These are phyloP conservation scores for Leccinellum luteum DNA, from an alignment of 768 basidiomycete genomes.

Conservation along the genomic window DNA sequence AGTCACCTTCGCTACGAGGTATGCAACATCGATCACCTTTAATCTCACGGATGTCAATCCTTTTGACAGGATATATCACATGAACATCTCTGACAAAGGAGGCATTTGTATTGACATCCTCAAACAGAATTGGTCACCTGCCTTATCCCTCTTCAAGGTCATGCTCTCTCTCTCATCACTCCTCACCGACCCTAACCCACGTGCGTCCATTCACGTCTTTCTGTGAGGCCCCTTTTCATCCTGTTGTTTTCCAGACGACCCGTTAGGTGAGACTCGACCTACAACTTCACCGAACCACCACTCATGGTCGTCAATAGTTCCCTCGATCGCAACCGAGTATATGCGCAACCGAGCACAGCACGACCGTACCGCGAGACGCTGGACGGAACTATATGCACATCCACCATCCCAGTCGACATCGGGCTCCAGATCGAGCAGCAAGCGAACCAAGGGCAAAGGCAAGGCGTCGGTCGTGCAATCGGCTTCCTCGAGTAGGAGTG, in stretches of 20 bases:
- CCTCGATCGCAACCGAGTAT: constrained; percentile 70
- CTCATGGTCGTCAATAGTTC: constrained; percentile 41
- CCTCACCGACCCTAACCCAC: constrained; percentile 91
- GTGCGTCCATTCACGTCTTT: constrained; percentile 42
- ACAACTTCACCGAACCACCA: neutral
- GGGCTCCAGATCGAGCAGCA: constrained; percentile 4
- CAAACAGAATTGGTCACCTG: constrained; percentile 93
- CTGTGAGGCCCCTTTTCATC: constrained; percentile 5
- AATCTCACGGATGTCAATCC: neutral
- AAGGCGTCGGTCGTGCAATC: constrained; percentile 16
- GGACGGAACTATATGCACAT: constrained; percentile 72
- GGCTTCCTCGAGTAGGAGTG: constrained; percentile 6
- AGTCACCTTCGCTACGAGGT: constrained; percentile 75
- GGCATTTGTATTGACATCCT: constrained; percentile 87
- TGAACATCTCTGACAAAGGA: constrained; percentile 82
- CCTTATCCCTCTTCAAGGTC: constrained; percentile 90
- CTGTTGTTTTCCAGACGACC: constrained; percentile 51
- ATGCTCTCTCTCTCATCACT: constrained; percentile 91
- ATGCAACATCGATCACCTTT: constrained; percentile 13
- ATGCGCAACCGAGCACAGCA: constrained; percentile 63
- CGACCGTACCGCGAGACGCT: constrained; percentile 73
- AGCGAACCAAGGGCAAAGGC: constrained; percentile 38
- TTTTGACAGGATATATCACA: constrained; percentile 73
- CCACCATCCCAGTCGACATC: constrained; percentile 33
- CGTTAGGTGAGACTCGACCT: constrained; percentile 48